Evolutionary conservation across 306 rosid genomes (phyloP).

Genomic region (Medicago lupulina): DNA sequence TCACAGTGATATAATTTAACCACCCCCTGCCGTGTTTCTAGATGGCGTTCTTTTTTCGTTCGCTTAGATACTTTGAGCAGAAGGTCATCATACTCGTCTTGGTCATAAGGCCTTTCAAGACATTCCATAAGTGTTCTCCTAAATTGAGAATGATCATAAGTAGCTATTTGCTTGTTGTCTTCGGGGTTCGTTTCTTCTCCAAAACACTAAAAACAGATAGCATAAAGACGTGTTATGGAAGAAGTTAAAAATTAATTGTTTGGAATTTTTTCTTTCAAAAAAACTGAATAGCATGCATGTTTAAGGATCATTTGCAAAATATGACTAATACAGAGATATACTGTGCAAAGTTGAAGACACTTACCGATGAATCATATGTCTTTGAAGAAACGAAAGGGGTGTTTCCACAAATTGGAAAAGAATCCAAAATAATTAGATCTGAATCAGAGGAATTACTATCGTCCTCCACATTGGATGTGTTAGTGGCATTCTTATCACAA

Average conservation of each 20-base stretch:
- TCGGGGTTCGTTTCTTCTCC: constrained; percentile 41
- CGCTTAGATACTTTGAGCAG: constrained; percentile 25
- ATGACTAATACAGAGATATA: constrained; percentile 7
- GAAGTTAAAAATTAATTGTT: background rate
- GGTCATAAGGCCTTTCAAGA: constrained; percentile 65
- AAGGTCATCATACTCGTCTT: constrained; percentile 38
- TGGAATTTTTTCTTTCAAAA: too few species aligned
- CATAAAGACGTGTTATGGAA: constrained; percentile 10
- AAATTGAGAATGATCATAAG: constrained; percentile 42
- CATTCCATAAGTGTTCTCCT: constrained; percentile 60
- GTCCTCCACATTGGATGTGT: constrained; percentile 25
- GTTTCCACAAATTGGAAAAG: constrained; percentile 39
- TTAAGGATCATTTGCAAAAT: background rate
- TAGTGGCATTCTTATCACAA: background rate
- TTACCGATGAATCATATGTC: constrained; percentile 46
- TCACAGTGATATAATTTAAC: constrained; percentile 30
- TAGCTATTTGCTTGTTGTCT: constrained; percentile 20
- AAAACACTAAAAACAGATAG: constrained; percentile 36
- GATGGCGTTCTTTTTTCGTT: constrained; percentile 35
- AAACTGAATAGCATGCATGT: too few species aligned
- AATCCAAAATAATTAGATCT: constrained; percentile 47
- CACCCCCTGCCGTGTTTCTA: constrained; percentile 47
- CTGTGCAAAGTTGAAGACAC: constrained; percentile 34
- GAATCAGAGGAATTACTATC: constrained; percentile 49
- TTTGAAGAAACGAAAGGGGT: constrained; percentile 45